phyloP scores from a whole-genome alignment of 495 filamentous ascomycete genomes.

The Daldinia grandis region DNA sequence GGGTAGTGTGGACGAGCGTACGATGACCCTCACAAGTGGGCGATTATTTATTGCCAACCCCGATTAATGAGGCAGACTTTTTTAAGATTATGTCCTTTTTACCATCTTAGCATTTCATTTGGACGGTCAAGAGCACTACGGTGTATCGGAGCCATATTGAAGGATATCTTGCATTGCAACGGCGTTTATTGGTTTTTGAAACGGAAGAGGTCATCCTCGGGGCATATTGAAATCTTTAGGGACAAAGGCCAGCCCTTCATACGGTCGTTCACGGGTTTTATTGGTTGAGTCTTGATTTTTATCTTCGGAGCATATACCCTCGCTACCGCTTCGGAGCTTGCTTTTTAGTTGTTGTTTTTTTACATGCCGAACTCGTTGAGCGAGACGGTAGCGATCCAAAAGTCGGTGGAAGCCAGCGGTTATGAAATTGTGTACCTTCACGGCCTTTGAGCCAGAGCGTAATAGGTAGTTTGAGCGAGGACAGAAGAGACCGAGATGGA shows the following conservation, averaged over 20 bases:
- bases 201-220: slow-evolving; percentile 32
- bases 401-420: slow-evolving; percentile 21
- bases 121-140: slow-evolving; percentile 11
- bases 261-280: slow-evolving; percentile 40
- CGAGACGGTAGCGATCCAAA: slow-evolving; percentile 29
- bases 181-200: slow-evolving; percentile 38
- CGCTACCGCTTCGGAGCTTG: slow-evolving; percentile 40
- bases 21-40: slow-evolving; percentile 80
- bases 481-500: background rate
- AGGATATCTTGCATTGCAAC: slow-evolving; percentile 45
- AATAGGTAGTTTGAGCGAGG: background rate
- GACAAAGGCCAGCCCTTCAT: slow-evolving; percentile 37
- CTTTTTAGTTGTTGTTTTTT: slow-evolving; percentile 4
- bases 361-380: slow-evolving; percentile 26
- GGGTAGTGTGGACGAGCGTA: slow-evolving; percentile 94
- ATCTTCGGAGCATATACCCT: slow-evolving; percentile 46
- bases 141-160: slow-evolving; percentile 6
- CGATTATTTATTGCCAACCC: slow-evolving; percentile 95
- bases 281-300: slow-evolving; percentile 29
- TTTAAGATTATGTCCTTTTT: background rate
- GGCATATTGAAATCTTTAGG: slow-evolving; percentile 37
- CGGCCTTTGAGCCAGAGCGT: slow-evolving; percentile 19
- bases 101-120: slow-evolving; percentile 11
- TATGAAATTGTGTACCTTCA: background rate
- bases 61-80: slow-evolving; percentile 59